Conservation (phyloP, 2,329 filamentous ascomycete genomes). For the Trichoderma guizhouense region DNA sequence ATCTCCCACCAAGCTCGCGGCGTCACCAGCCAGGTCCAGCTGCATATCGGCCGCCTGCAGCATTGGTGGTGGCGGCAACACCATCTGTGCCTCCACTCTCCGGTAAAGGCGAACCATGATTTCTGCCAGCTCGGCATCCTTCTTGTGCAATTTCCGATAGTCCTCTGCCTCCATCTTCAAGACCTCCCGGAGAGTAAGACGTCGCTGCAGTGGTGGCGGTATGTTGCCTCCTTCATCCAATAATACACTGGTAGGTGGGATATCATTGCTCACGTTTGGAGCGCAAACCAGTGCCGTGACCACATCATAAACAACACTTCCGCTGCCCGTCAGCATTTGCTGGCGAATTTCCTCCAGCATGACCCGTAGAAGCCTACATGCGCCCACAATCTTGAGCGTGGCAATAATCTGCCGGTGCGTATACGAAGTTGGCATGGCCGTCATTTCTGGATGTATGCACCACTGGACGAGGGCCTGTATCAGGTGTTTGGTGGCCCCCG, state of each 20-base stretch:
- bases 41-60: slow-evolving; percentile 42
- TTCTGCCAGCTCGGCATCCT: slow-evolving; percentile 57
- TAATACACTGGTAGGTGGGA: slow-evolving; percentile 30
- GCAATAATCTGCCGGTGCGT: slow-evolving; percentile 68
- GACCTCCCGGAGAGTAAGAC: slow-evolving; percentile 57
- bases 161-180: slow-evolving; percentile 57
- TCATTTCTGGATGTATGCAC: slow-evolving; percentile 56
- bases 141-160: slow-evolving; percentile 53
- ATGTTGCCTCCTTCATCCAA: slow-evolving; percentile 37
- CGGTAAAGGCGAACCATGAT: slow-evolving; percentile 60
- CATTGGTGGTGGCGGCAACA: slow-evolving; percentile 40
- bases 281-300: slow-evolving; percentile 67
- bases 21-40: slow-evolving; percentile 39
- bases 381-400: slow-evolving; percentile 58
- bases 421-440: slow-evolving; percentile 61
- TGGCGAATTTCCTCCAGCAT: slow-evolving; percentile 66
- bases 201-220: slow-evolving; percentile 40
- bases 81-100: slow-evolving; percentile 63
- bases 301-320: slow-evolving; percentile 64
- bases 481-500: slow-evolving; percentile 55
- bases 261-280: slow-evolving; percentile 52
- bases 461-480: slow-evolving; percentile 64
- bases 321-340: slow-evolving; percentile 58
- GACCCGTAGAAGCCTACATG: slow-evolving; percentile 55
- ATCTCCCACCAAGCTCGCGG: slow-evolving; percentile 40